These are phyloP conservation scores for Rhodofomes roseus DNA, from an alignment of 1,284 basidiomycete species.

Conservation along the genomic window DNA sequence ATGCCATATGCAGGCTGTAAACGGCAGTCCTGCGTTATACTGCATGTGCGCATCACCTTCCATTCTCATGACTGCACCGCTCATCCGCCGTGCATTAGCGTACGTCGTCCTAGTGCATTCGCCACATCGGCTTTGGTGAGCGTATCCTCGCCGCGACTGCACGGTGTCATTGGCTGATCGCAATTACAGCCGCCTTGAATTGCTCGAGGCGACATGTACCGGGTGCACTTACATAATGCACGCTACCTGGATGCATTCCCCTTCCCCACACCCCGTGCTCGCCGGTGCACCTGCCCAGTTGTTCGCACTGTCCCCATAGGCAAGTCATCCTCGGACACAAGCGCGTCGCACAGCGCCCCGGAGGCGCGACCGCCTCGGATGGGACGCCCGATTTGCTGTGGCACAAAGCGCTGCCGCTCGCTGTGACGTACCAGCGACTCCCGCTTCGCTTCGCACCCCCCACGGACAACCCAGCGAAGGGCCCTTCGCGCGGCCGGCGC, in stretches of 20 bases:
- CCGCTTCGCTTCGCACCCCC: neutral
- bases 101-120: too few species aligned
- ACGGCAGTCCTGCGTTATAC: slow-evolving; percentile 13
- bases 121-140: too few species aligned
- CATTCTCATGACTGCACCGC: slow-evolving; percentile 22
- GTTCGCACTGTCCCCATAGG: neutral
- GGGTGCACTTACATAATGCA: neutral
- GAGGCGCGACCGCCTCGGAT: neutral
- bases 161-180: neutral
- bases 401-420: neutral
- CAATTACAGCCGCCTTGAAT: neutral
- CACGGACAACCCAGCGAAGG: neutral
- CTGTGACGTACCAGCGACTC: slow-evolving; percentile 1
- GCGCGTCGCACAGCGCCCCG: neutral
- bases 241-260: neutral
- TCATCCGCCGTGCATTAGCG: slow-evolving; percentile 5
- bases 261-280: neutral
- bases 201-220: neutral
- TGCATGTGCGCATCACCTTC: slow-evolving; percentile 21
- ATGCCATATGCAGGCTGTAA: slow-evolving; percentile 11
- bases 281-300: neutral
- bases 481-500: neutral
- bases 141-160: too few species aligned
- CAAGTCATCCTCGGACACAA: neutral
- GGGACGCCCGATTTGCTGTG: neutral